Percentiles rank a stretch among this genome's conserved stretches.
These are phyloP conservation scores for Sistotremastrum suecicum DNA, from an alignment of 768 basidiomycete species.

Conservation along the genomic window DNA sequence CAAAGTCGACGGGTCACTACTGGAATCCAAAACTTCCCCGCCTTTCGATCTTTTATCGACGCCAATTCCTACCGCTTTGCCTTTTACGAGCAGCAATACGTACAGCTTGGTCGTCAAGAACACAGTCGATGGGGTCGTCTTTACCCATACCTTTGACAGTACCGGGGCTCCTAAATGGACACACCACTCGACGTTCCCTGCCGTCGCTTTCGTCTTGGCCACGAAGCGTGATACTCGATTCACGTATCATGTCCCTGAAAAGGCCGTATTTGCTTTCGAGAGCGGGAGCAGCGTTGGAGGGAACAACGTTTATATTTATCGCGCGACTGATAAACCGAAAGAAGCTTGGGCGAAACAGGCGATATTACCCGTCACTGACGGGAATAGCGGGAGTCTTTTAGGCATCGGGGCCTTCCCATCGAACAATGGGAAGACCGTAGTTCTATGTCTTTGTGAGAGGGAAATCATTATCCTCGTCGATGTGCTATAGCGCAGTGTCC, in stretches of 20 bases:
- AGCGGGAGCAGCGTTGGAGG: conserved; percentile 51
- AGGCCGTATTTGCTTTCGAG: conserved; percentile 71
- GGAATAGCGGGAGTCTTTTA: conserved; percentile 56
- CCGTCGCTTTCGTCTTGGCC: conserved; percentile 85
- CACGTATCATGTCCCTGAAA: conserved; percentile 51
- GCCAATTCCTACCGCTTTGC: conserved; percentile 44
- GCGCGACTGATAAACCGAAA: conserved; percentile 27
- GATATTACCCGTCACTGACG: conserved; percentile 62
- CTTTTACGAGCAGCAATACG: conserved; percentile 14
- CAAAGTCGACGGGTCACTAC: conserved; percentile 29
- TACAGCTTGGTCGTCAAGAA: conserved; percentile 43
- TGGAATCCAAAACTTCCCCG: conserved; percentile 18
- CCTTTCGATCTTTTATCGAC: conserved; percentile 51
- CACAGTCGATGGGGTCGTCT: conserved; percentile 22
- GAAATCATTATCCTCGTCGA: conserved; percentile 49
- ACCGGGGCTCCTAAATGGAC: conserved; percentile 34
- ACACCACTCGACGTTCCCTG: conserved; percentile 76
- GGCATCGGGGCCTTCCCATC: conserved; percentile 48
- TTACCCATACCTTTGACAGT: conserved; percentile 13
- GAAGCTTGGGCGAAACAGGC: conserved; percentile 66
- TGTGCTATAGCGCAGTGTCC: conserved; percentile 11
- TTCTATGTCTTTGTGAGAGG: conserved; percentile 67
- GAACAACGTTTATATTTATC: conserved; percentile 82
- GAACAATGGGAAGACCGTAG: conserved; percentile 18
- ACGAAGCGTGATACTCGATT: conserved; percentile 86